Evolutionary conservation across 306 rosid genomes (phyloP).

Genomic region (Hippophae tibetana): DNA sequence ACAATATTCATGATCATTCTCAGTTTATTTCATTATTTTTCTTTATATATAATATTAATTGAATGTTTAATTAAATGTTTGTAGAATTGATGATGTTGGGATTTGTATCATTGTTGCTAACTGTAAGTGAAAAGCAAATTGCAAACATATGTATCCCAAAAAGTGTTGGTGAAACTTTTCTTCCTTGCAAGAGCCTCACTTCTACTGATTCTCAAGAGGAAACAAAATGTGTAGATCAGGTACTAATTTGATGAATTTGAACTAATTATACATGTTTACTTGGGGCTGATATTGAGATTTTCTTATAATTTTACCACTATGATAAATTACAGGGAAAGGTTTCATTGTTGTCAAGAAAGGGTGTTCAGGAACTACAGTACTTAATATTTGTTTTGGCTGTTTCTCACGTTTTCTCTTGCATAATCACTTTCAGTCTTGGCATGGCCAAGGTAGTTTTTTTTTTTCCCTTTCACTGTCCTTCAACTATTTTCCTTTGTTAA

Average conservation of each 20-base stretch:
- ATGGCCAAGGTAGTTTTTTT: constrained; percentile 42
- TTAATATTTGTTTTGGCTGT: constrained; percentile 35
- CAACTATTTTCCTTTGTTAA: no score
- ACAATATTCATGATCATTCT: neutral
- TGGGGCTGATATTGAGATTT: no score
- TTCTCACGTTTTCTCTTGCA: constrained; percentile 33
- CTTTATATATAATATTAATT: neutral
- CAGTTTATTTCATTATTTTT: neutral
- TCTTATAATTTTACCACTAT: neutral
- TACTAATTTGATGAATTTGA: neutral
- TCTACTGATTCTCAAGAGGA: constrained; percentile 15
- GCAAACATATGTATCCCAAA: constrained; percentile 44
- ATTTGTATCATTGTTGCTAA: constrained; percentile 37
- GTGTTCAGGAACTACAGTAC: constrained; percentile 31
- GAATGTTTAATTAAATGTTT: neutral
- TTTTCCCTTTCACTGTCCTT: neutral
- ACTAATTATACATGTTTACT: no score
- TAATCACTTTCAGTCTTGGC: constrained; percentile 47
- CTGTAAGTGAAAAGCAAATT: constrained; percentile 27
- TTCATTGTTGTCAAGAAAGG: constrained; percentile 36
- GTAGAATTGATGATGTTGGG: constrained; percentile 51
- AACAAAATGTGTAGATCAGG: constrained; percentile 37
- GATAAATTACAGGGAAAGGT: constrained; percentile 22
- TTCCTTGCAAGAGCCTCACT: constrained; percentile 30
- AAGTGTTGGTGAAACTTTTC: constrained; percentile 26